phyloP scores from a whole-genome alignment of 441 rosid genomes.

The Erysimum pusillum region DNA sequence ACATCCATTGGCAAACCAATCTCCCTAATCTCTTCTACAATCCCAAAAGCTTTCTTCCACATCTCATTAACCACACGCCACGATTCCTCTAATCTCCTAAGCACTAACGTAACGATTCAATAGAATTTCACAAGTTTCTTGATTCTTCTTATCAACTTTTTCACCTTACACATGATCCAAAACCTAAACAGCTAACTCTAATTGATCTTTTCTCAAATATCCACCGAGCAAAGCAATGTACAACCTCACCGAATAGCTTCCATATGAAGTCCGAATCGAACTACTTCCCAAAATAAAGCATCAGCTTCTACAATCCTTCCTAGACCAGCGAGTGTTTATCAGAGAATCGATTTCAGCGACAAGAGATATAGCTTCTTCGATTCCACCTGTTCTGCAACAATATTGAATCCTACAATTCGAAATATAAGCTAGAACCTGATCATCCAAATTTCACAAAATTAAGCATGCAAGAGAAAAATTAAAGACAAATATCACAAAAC shows the following conservation, averaged over 20 bases:
- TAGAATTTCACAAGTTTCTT: slow-evolving; percentile 57
- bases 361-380: too few relatives aligned
- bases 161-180: slow-evolving; percentile 49
- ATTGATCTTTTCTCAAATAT: slow-evolving; percentile 62
- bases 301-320: slow-evolving; percentile 76
- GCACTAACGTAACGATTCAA: slow-evolving; percentile 67
- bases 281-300: slow-evolving; percentile 63
- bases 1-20: slow-evolving; percentile 59
- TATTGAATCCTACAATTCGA: too few relatives aligned
- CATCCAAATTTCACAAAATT: too few relatives aligned
- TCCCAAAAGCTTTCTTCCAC: slow-evolving; percentile 78
- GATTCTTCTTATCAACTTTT: slow-evolving; percentile 53
- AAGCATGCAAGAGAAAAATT: too few relatives aligned
- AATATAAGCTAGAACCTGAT: too few relatives aligned
- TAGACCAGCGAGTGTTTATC: slow-evolving; percentile 51
- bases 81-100: slow-evolving; percentile 66
- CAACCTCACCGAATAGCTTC: slow-evolving; percentile 48
- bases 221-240: slow-evolving; percentile 62
- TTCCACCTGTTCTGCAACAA: too few relatives aligned
- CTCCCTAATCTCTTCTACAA: slow-evolving; percentile 66
- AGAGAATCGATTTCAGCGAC: too few relatives aligned
- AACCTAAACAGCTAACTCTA: slow-evolving; percentile 55
- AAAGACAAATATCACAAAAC: too few relatives aligned
- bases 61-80: slow-evolving; percentile 69
- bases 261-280: slow-evolving; percentile 45